phyloP scores from a whole-genome alignment of 1,284 basidiomycete genomes.

The Entoloma clypeatum region DNA sequence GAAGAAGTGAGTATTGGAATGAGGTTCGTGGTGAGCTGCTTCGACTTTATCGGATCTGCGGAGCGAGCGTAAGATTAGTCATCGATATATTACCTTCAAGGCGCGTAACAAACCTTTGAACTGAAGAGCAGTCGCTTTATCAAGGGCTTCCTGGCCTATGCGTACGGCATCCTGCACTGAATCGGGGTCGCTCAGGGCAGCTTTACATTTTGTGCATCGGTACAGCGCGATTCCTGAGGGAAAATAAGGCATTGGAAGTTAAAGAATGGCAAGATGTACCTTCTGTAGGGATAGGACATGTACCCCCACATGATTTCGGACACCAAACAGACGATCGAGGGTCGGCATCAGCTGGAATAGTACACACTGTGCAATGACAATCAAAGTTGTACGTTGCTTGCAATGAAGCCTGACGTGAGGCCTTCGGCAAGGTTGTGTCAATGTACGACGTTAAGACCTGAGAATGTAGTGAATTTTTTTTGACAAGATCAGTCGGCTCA shows the following conservation, averaged over 20 bases:
- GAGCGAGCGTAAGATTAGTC: neutral
- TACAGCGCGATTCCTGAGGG: conserved; percentile 39
- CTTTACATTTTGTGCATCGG: conserved; percentile 60
- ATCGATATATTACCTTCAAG: neutral
- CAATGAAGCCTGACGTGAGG: conserved; percentile 56
- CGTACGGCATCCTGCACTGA: conserved; percentile 57
- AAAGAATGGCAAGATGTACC: conserved; percentile 33
- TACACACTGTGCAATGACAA: conserved; percentile 70
- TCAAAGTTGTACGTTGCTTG: conserved; percentile 76
- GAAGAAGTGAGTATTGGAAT: conserved; percentile 56
- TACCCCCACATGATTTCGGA: conserved; percentile 59
- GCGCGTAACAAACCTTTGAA: conserved; percentile 42
- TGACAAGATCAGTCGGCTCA: neutral
- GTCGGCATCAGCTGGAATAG: conserved; percentile 42
- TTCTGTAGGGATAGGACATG: conserved; percentile 53
- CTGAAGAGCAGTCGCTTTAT: conserved; percentile 63
- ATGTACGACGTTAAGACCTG: conserved; percentile 77
- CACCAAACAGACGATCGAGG: conserved; percentile 69
- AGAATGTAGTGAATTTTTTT: conserved; percentile 3
- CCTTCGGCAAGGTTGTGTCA: conserved; percentile 70
- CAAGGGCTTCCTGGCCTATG: conserved; percentile 64
- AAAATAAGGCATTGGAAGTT: conserved; percentile 1
- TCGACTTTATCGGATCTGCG: conserved; percentile 53
- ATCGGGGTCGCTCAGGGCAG: conserved; percentile 46
- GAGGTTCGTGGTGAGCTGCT: conserved; percentile 61